Conservation (phyloP, 2,329 filamentous ascomycete species). For the Bisporella sp. region DNA sequence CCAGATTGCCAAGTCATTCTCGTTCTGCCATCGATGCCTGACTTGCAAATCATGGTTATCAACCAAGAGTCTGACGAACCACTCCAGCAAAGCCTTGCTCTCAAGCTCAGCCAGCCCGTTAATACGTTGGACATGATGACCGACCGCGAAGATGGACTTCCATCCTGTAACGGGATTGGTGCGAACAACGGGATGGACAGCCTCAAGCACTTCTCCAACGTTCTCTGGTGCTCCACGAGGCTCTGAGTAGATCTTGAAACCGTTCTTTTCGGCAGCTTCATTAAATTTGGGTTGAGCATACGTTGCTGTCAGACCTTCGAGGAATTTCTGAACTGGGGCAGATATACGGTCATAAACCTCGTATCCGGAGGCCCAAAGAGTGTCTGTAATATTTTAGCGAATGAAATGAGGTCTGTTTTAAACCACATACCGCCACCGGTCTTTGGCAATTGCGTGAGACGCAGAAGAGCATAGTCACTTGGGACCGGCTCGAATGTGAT, state of each 20-base stretch:
- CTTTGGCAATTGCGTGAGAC: conserved; percentile 22
- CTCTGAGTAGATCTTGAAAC: conserved; percentile 37
- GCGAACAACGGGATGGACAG: conserved; percentile 42
- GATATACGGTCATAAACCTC: conserved; percentile 60
- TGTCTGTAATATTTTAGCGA: neutral
- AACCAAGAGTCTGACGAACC: conserved; percentile 42
- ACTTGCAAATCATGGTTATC: conserved; percentile 53
- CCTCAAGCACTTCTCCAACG: conserved; percentile 39
- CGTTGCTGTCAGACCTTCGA: conserved; percentile 52
- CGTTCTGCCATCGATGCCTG: conserved; percentile 28
- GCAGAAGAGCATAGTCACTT: conserved; percentile 49
- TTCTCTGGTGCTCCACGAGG: conserved; percentile 50
- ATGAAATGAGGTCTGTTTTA: neutral
- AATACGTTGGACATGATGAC: conserved; percentile 43
- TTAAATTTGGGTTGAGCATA: conserved; percentile 44
- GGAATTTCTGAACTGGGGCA: conserved; percentile 46
- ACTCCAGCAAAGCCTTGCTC: conserved; percentile 39
- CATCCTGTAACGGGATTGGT: conserved; percentile 53
- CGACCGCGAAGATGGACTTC: conserved; percentile 47
- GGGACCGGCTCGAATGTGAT: conserved; percentile 60
- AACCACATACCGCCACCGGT: conserved; percentile 24
- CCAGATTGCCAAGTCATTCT: conserved; percentile 44
- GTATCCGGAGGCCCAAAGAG: conserved; percentile 49
- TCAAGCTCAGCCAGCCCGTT: conserved; percentile 43
- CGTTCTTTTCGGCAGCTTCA: conserved; percentile 37